Conservation (phyloP, 23 red algal species). For the Agarophyton chilense region DNA sequence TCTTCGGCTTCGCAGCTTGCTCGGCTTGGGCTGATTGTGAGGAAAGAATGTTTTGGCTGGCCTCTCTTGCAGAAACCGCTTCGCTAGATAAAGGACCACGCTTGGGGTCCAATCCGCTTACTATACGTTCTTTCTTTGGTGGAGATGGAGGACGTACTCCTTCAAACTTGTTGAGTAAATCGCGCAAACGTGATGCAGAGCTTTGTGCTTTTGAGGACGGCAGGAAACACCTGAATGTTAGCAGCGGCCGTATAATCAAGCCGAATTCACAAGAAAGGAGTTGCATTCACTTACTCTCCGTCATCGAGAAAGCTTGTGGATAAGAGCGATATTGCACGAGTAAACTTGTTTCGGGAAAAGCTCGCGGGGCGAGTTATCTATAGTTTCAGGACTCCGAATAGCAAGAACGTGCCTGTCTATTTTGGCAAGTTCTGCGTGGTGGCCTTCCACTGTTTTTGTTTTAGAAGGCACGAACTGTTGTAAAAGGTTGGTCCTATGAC, state of each 20-base stretch:
- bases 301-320: background rate
- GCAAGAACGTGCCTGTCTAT: too few species aligned
- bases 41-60: background rate
- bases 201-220: background rate
- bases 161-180: slow-evolving; percentile 57
- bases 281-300: background rate
- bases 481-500: too few species aligned
- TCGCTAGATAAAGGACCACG: slow-evolving; percentile 22
- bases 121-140: slow-evolving; percentile 50
- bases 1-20: background rate
- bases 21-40: slow-evolving; percentile 3
- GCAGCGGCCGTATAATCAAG: background rate
- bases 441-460: too few species aligned
- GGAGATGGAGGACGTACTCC: slow-evolving; percentile 29
- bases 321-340: too few species aligned
- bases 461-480: too few species aligned
- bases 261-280: background rate
- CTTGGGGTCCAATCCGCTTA: slow-evolving; percentile 32
- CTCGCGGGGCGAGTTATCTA: too few species aligned
- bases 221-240: background rate
- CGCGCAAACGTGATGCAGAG: slow-evolving; percentile 11
- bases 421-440: too few species aligned
- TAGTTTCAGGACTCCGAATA: too few species aligned
- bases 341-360: too few species aligned
- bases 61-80: slow-evolving; percentile 23